Evolutionary conservation across 495 filamentous ascomycete species (phyloP), one percentile per base, ranked within the genome.

Genomic region (Neurospora sp.): DNA sequence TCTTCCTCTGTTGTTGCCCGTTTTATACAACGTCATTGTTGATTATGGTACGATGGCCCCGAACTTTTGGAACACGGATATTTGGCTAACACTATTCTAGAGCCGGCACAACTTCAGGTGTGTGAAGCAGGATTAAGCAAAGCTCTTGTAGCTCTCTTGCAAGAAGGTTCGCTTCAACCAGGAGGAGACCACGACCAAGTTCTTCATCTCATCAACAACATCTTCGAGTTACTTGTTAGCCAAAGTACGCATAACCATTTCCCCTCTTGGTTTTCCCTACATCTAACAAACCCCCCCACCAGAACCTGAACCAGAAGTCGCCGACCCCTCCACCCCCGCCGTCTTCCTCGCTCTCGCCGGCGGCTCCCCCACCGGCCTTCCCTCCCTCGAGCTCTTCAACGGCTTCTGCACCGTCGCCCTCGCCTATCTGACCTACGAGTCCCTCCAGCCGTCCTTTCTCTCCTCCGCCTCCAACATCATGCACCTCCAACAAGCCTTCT

Each of bases 1-100:
- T 12, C 79, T 84, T 6, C 71, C 85, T 39, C 85, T 93, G 53
- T 87, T 87, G 18, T 84, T 92, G 69, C 88, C 89, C 70, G 91
- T 93, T 59, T 80, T 94, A 22, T 90, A 87, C 78, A 96, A 96
- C 74, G 86, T 93, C 71, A 89, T 89, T 76, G 84, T 92, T 72
- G 92, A 94, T 76, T 93, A 88, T 79, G 89, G 92, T 94, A 82
- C 79, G 82, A 31, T 16, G 20, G 9, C 20, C 4, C 9, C 20
- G 20, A 27, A 53, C 48, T 9, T 12, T 53, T 5, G 20, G 6
- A 27, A 27, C 10, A 27, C 20, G 20, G 5, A 27, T 27, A 6
- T 53, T 12, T 7, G 4, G 4, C 48, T 53, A 27, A 53, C 10
- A n/a, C 5, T 68, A 18, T 18, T 16, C 12, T 45, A 85, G 88